A percentile compares a stretch with the other conserved stretches of the same genome.
Evolutionary conservation across 345 rosid genomes (phyloP).

Genomic region (Turnera subulata): DNA sequence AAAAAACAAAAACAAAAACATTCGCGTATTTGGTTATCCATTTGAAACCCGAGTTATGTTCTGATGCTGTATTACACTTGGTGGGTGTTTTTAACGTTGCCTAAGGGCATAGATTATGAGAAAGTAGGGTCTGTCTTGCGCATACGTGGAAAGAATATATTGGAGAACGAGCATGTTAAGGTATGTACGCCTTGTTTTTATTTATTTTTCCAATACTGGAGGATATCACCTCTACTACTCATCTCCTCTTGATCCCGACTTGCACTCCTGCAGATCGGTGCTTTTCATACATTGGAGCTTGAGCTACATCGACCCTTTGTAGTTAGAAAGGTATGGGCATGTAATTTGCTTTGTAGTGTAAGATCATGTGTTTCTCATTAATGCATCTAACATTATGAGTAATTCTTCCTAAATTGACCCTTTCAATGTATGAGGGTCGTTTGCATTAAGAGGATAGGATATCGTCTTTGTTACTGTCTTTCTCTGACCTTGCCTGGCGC

Average conservation of each 20-base stretch:
- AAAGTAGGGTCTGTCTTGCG: conserved; percentile 75
- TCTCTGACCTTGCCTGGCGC: background rate
- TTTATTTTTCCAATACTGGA: too few species aligned
- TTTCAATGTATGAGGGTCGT: too few species aligned
- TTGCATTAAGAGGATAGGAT: too few species aligned
- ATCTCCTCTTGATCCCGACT: background rate
- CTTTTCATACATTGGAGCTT: conserved; percentile 82
- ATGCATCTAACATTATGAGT: too few species aligned
- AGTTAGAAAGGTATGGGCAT: conserved; percentile 71
- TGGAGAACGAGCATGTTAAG: conserved; percentile 88
- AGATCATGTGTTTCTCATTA: too few species aligned
- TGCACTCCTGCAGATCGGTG: conserved; percentile 64
- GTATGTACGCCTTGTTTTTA: conserved; percentile 26
- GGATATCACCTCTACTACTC: too few species aligned
- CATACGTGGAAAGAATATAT: conserved; percentile 78
- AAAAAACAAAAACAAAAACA: background rate
- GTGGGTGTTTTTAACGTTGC: background rate
- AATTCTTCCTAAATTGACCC: too few species aligned
- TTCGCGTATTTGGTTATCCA: background rate
- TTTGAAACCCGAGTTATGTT: background rate
- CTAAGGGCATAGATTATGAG: conserved; percentile 75
- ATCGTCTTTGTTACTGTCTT: background rate
- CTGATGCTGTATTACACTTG: background rate
- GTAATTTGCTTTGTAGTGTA: background rate
- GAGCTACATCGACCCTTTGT: conserved; percentile 85